Conservation (phyloP, 306 rosid genomes). For the Oemleria cerasiformis region DNA sequence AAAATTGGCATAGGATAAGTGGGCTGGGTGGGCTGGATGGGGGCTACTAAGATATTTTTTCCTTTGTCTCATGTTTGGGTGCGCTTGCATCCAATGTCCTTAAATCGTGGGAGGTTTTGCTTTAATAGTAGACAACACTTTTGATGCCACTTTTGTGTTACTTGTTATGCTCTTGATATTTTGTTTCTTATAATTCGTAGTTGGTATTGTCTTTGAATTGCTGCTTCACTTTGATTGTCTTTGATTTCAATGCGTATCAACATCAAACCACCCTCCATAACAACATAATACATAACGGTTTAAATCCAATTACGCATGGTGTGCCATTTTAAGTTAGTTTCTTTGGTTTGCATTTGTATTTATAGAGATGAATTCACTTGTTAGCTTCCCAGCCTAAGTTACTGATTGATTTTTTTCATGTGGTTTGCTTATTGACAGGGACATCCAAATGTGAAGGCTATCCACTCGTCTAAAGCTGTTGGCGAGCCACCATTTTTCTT, state of each 20-base stretch:
- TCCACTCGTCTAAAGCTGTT: slow-evolving; percentile 95
- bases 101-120: no score
- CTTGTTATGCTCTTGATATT: no score
- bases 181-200: no score
- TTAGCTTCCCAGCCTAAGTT: background rate
- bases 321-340: background rate
- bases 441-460: slow-evolving; percentile 87
- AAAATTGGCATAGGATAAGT: no score
- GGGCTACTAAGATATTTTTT: no score
- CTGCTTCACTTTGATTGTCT: background rate
- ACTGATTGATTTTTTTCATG: background rate
- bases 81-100: no score
- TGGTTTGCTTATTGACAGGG: slow-evolving; percentile 48
- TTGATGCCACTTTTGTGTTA: no score
- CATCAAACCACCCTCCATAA: background rate
- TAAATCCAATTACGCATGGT: background rate
- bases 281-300: background rate
- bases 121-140: no score
- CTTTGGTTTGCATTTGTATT: background rate
- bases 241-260: background rate
- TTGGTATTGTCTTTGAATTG: no score
- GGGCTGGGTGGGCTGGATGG: no score
- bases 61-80: no score
- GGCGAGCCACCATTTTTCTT: slow-evolving; percentile 98
- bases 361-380: background rate